phyloP scores from a whole-genome alignment of 1,284 basidiomycete genomes.

The Clitocybe nebularis region DNA sequence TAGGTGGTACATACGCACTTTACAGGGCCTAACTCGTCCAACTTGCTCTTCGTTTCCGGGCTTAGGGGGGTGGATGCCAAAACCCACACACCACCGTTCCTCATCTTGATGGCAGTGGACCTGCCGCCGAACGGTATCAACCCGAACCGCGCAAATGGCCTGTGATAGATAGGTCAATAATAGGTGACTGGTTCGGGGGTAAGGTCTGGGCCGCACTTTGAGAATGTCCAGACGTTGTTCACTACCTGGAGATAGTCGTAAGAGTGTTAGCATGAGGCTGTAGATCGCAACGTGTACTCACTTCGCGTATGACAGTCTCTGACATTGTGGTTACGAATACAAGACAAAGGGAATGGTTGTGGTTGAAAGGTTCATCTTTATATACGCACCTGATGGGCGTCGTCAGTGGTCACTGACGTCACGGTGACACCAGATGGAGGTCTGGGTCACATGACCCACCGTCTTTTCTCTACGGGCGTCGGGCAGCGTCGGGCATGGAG shows the following conservation, averaged over 20 bases:
- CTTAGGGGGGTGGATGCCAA: constrained; percentile 83
- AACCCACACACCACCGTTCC: constrained; percentile 75
- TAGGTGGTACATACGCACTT: constrained; percentile 39
- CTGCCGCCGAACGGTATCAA: constrained; percentile 75
- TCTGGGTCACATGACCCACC: no score
- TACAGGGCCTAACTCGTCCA: constrained; percentile 76
- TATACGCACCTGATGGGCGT: no score
- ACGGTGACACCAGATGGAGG: no score
- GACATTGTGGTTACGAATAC: constrained; percentile 19
- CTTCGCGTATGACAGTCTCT: constrained; percentile 43
- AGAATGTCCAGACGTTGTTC: constrained; percentile 71
- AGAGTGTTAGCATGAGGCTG: not conserved
- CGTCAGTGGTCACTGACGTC: no score
- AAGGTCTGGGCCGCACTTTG: constrained; percentile 41
- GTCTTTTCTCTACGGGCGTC: no score
- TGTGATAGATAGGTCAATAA: constrained; percentile 23
- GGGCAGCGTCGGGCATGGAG: no score
- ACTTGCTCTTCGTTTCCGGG: constrained; percentile 64
- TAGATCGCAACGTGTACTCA: constrained; percentile 14
- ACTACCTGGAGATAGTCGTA: constrained; percentile 39
- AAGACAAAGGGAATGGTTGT: not conserved
- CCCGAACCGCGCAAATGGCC: constrained; percentile 68
- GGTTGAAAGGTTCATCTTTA: not conserved
- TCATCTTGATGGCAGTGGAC: constrained; percentile 79
- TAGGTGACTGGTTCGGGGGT: not conserved